Percentiles rank a stretch among this genome's conserved stretches.
Conservation (phyloP, 2,329 filamentous ascomycete species). For the Ambrosiella beaveri region DNA sequence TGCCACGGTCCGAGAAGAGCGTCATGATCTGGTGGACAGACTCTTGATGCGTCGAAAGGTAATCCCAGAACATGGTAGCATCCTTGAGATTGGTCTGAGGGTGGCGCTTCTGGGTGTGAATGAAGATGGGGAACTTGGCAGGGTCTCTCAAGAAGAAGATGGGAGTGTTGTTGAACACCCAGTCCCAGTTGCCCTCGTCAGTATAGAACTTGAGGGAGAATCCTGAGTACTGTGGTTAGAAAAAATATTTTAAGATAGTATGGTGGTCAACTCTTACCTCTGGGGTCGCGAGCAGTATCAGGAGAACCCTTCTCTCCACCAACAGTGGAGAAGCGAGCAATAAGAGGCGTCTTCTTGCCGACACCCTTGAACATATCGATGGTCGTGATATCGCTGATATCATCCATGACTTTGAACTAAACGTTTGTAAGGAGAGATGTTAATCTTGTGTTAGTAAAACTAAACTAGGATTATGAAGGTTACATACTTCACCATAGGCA, state of each 20-base stretch:
- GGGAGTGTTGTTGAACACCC: constrained; percentile 61
- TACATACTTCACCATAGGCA: constrained; percentile 27
- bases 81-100: constrained; percentile 54
- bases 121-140: constrained; percentile 57
- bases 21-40: constrained; percentile 46
- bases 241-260: not conserved
- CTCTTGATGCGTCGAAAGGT: constrained; percentile 42
- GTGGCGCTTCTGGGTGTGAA: constrained; percentile 62
- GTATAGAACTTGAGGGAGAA: constrained; percentile 58
- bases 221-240: constrained; percentile 21
- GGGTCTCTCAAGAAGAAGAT: constrained; percentile 64
- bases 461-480: too few species aligned
- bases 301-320: constrained; percentile 56
- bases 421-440: not conserved
- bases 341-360: constrained; percentile 52
- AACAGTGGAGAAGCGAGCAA: constrained; percentile 58
- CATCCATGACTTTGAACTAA: constrained; percentile 27
- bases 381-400: constrained; percentile 36
- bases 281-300: constrained; percentile 54
- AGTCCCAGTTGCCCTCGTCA: constrained; percentile 53
- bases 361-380: constrained; percentile 37
- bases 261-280: constrained; percentile 25
- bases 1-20: constrained; percentile 49
- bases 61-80: constrained; percentile 39
- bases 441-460: too few species aligned